phyloP scores from a whole-genome alignment of 768 basidiomycete species.

The Podaxis mareebaensis region DNA sequence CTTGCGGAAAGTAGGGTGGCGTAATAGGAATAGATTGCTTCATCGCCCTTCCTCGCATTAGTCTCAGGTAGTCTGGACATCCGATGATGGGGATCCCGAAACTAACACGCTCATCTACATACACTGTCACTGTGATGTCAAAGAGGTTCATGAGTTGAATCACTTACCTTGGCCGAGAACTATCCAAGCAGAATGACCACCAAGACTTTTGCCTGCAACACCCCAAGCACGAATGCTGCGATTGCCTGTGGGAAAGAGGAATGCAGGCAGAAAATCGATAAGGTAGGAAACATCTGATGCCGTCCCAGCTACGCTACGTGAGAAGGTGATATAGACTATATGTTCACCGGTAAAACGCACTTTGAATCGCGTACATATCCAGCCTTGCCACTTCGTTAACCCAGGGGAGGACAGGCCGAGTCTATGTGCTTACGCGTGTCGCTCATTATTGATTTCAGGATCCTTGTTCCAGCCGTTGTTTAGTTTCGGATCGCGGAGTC shows the following conservation, averaged over 20 bases:
- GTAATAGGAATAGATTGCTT: constrained; percentile 39
- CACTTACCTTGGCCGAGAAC: constrained; percentile 47
- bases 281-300: constrained; percentile 76
- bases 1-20: constrained; percentile 59
- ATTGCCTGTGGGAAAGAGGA: constrained; percentile 70
- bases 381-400: constrained; percentile 25
- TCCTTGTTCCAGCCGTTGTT: constrained; percentile 39
- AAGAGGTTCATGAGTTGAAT: neutral
- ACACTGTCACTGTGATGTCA: neutral
- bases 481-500: constrained; percentile 31
- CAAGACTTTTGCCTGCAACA: constrained; percentile 75
- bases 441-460: constrained; percentile 30
- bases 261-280: constrained; percentile 76
- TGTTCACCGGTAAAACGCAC: constrained; percentile 25
- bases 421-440: constrained; percentile 40
- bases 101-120: constrained; percentile 44
- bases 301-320: constrained; percentile 49
- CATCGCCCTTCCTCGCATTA: constrained; percentile 60
- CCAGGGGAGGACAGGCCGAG: neutral
- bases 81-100: constrained; percentile 60
- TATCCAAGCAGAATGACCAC: constrained; percentile 85
- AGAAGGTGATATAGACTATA: neutral
- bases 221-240: constrained; percentile 66
- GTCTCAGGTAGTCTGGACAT: constrained; percentile 65
- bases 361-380: constrained; percentile 50